Base-by-base conservation (phyloP, 2,329 filamentous ascomycete species). In the Metarhizium robertsii region DNA sequence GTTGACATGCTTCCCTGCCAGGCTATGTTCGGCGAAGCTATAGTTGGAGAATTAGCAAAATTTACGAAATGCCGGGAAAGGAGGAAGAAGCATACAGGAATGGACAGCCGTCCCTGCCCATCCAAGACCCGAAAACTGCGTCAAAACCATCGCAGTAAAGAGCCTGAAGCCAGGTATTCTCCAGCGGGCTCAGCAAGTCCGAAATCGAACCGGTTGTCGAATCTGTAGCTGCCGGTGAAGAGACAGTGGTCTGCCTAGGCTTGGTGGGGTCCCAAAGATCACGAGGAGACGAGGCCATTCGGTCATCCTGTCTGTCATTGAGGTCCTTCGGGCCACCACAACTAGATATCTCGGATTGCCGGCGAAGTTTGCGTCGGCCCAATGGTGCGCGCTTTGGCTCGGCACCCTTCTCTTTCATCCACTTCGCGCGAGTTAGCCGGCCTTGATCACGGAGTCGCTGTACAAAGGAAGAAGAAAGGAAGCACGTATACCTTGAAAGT, bases 51-150 rank as follows among this genome's bases (percentile, higher is more conserved):
- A 42, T 16, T 42, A 42, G 40, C 14, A 42, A 46, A 34, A 34
- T 3, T 8, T 11, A 11, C 32, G 32, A 34, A 34, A 34, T 7
- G 1, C 32, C 10, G 6, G 32, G 32, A 11, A 34, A 3, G 10
- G 6, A 8, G 36, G 2, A 16, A 43, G 38, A 20, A 43, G 61
- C 71, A 18, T 62, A 74, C 70, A 71, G 57, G 50, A 75, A 73
- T 14, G 73, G 73, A 56, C 71, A 73, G 53, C 72, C 69, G 50
- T 74, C 69, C 56, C 67, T 67, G 0, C 73, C 71, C 62, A 75
- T 66, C 71, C 71, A 74, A 0, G 70, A 73, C 2, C 72, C 72
- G 59, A 75, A 74, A 0, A 74, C 64, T 2, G 66, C 63, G 50
- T 74, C 71, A 42, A 74, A 75, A 0, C 68, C 67, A 46, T 62